These are phyloP conservation scores for Trebouxia sp. DNA, from an alignment of 139 green algal genomes.

Conservation along the genomic window DNA sequence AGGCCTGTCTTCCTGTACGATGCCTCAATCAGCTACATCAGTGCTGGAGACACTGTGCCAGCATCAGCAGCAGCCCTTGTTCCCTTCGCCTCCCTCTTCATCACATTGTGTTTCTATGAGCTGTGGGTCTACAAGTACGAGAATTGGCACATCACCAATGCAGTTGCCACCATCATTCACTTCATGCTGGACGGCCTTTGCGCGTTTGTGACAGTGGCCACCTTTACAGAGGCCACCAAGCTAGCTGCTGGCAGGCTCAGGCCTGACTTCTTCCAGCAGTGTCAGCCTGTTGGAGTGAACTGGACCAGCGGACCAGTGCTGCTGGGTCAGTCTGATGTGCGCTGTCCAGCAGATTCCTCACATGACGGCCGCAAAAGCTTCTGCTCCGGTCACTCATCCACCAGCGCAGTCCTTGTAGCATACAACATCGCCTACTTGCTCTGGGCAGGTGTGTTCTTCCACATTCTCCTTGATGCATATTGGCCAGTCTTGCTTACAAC, in stretches of 20 bases:
- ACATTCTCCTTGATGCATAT: no score
- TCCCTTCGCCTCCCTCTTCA: constrained; percentile 3
- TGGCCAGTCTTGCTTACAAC: not conserved
- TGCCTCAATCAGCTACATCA: constrained; percentile 32
- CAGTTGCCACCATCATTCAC: constrained; percentile 32
- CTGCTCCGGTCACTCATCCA: constrained; percentile 35
- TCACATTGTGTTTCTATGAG: constrained; percentile 3
- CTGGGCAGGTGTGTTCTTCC: constrained; percentile 14
- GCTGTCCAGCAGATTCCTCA: not conserved
- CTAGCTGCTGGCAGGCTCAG: constrained; percentile 8
- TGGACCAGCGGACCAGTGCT: not conserved
- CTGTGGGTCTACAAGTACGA: constrained; percentile 18
- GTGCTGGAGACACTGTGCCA: constrained; percentile 1
- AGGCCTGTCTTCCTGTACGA: constrained; percentile 33
- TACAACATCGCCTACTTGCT: constrained; percentile 32
- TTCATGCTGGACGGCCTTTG: constrained; percentile 40
- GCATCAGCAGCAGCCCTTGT: not conserved
- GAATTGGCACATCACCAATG: constrained; percentile 29
- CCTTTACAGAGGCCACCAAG: constrained; percentile 47
- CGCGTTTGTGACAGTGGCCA: constrained; percentile 33
- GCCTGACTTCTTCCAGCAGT: not conserved
- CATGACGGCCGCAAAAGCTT: constrained; percentile 30
- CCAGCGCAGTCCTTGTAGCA: constrained; percentile 27
- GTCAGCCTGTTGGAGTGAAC: not conserved
- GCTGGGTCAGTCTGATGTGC: not conserved